phyloP scores from a whole-genome alignment of 805 yeast species.

The Zygosaccharomyces bisporus region DNA sequence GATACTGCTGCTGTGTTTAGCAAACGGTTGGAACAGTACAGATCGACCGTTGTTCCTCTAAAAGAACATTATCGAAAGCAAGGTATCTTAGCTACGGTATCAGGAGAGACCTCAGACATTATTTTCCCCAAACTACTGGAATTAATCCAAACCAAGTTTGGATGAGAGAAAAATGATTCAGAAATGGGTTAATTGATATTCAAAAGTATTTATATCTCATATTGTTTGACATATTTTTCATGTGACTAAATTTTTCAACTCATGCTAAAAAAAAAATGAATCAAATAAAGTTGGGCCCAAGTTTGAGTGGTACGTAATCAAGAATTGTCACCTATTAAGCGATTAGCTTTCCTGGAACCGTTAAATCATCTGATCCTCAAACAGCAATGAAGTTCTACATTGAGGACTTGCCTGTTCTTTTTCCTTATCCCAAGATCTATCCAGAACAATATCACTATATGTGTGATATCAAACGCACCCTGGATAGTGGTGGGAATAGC shows the following conservation, averaged over 20 bases:
- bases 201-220: background rate
- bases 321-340: no score
- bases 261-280: background rate
- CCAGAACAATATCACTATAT: slow-evolving; percentile 98
- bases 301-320: no score
- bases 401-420: slow-evolving; percentile 92
- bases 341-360: no score
- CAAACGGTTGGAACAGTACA: slow-evolving; percentile 61
- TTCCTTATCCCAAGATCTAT: slow-evolving; percentile 94
- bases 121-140: slow-evolving; percentile 66
- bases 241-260: background rate
- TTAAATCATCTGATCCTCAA: background rate
- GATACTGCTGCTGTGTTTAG: slow-evolving; percentile 74
- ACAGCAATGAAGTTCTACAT: slow-evolving; percentile 64
- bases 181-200: background rate
- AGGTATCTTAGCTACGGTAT: slow-evolving; percentile 52
- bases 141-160: slow-evolving; percentile 38
- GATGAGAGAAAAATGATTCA: background rate
- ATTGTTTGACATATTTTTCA: background rate
- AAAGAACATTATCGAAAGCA: slow-evolving; percentile 52
- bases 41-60: slow-evolving; percentile 56
- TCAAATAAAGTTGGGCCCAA: background rate
- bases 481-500: slow-evolving; percentile 96
- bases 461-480: slow-evolving; percentile 89
- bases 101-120: slow-evolving; percentile 80